These are phyloP conservation scores for Melocanna baccifera DNA, from an alignment of 176 grass and related monocot species.

Conservation along the genomic window DNA sequence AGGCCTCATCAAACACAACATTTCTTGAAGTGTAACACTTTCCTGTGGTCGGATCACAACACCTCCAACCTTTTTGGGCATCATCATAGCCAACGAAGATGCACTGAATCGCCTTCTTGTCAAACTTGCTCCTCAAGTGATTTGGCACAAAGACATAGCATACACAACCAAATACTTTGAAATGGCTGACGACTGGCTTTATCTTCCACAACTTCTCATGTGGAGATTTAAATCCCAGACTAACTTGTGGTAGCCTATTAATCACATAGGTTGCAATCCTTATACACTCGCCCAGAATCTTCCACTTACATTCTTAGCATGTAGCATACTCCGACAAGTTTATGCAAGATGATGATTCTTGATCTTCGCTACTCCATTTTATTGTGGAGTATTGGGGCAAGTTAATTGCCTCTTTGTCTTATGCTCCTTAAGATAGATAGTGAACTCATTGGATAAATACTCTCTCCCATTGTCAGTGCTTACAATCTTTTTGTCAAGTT, in stretches of 20 bases:
- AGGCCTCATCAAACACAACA: neutral
- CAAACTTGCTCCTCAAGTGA: neutral
- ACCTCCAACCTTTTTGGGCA: neutral
- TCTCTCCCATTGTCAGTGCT: no score
- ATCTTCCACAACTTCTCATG: slow-evolving; percentile 18
- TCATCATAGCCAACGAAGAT: slow-evolving; percentile 34
- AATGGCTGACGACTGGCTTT: neutral
- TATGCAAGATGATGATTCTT: slow-evolving; percentile 16
- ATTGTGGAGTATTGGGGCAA: slow-evolving; percentile 5
- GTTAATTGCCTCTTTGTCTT: neutral
- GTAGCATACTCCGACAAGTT: slow-evolving; percentile 8
- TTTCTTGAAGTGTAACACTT: neutral
- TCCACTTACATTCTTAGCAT: neutral
- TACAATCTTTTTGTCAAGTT: no score
- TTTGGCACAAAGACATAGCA: slow-evolving; percentile 17
- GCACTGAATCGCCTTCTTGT: slow-evolving; percentile 4
- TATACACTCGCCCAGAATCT: slow-evolving; percentile 29
- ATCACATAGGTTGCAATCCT: neutral
- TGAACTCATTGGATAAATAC: no score
- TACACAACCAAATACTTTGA: neutral
- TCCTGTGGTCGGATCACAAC: neutral
- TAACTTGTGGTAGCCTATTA: neutral
- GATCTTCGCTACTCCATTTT: slow-evolving; percentile 12
- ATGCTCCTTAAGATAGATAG: no score
- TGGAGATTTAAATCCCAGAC: neutral